Base-by-base conservation (phyloP, 331 rosid species). In the Erythrophleum ivorense region DNA sequence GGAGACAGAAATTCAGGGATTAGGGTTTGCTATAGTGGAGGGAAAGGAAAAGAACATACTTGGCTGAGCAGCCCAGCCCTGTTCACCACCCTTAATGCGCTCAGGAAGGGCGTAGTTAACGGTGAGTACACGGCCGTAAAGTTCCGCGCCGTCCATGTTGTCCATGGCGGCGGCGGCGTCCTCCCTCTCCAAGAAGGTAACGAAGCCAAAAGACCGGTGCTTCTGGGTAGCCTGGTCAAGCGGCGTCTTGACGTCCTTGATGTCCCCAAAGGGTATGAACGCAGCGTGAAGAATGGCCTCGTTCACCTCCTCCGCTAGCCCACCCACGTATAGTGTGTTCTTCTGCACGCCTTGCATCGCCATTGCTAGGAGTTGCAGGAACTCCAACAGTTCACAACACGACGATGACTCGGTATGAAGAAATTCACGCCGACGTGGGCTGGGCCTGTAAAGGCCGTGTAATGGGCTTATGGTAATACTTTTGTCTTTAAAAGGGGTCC, bases 1-100 rank as follows among this genome's bases (percentile, higher is more conserved):
- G 7, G 18, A 36, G 18, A 36, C 16, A 68, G 40, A 57, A 29
- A 60, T 67, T 5, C 5, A 8, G 31, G 38, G 50, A 43, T 1
- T 66, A 50, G 50, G 72, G 41, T 41, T 31, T 0, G 50, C 24
- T 7, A 66, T 40, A 38, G 6, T n/a, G 64, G 65, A 41, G 63
- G 43, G 24, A 8, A 3, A 52, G 53, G 71, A 10, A 0, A 43
- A 31, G 77, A 31, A 76, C 84, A 10, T 85, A 94, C 98, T 87
- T 66, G 98, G 98, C 80, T 95, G 98, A 2, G 98, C 98, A 57
- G 98, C 98, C 98, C 98, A 95, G 14, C 98, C 98, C 71, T 90
- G 98, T 81, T 95, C 98, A 45, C 97, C 98, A 54, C 98, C 98
- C 93, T 95, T 95, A 71, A 95, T 95, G 5, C 73, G 73, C 82